These are phyloP conservation scores for Cavenderia fasciculata DNA, from an alignment of 78 protist genomes.

Conservation along the genomic window DNA sequence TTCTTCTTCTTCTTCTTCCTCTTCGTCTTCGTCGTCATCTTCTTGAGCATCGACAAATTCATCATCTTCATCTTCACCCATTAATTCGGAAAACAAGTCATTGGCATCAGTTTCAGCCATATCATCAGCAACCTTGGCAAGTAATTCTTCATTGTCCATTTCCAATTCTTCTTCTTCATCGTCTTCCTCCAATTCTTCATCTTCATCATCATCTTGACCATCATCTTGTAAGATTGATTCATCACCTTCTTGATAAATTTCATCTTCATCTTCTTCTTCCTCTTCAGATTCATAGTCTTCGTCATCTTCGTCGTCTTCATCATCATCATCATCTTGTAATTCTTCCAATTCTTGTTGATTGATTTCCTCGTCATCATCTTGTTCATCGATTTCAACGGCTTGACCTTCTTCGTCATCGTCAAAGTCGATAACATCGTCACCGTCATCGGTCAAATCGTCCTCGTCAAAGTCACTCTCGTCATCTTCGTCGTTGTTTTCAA, in stretches of 20 bases:
- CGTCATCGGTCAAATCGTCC: neutral
- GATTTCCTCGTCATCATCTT: neutral
- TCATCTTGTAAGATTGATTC: neutral
- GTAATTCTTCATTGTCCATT: conserved; percentile 15
- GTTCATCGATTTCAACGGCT: conserved; percentile 4
- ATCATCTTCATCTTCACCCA: neutral
- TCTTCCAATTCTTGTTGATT: conserved; percentile 18
- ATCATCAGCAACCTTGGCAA: too few species aligned
- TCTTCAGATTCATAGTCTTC: conserved; percentile 9
- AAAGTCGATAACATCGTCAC: neutral
- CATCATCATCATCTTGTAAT: conserved; percentile 19
- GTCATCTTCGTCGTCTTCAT: conserved; percentile 42
- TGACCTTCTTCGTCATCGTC: conserved; percentile 51
- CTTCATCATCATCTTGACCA: neutral
- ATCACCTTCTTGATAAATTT: neutral
- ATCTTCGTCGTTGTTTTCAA: neutral
- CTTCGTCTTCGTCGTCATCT: conserved; percentile 30
- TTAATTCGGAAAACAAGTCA: too few species aligned
- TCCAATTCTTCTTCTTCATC: conserved; percentile 9
- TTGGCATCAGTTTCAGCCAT: too few species aligned
- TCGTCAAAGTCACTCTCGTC: neutral
- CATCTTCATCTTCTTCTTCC: neutral
- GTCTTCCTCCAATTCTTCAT: conserved; percentile 8
- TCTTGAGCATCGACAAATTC: conserved; percentile 9
- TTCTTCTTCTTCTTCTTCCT: conserved; percentile 47